Conservation (phyloP, 2,329 filamentous ascomycete species). For the Fusarium hostae region DNA sequence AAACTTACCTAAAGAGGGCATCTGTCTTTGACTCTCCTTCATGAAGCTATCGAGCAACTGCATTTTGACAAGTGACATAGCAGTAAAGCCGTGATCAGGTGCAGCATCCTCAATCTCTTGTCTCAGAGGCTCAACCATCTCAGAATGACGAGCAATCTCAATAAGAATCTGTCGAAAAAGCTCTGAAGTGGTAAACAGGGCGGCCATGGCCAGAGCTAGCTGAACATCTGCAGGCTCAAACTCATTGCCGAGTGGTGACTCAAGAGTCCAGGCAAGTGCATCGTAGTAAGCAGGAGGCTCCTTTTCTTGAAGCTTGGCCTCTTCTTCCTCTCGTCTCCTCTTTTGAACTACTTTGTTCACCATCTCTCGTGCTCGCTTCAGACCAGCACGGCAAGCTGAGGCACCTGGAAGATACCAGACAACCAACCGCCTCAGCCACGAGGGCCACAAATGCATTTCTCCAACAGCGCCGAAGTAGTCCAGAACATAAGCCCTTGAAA, state of each 20-base stretch:
- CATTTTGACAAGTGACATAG: background rate
- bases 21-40: background rate
- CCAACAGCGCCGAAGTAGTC: background rate
- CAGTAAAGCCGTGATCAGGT: background rate
- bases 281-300: background rate
- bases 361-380: background rate
- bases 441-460: background rate
- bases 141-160: background rate
- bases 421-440: background rate
- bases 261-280: background rate
- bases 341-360: background rate
- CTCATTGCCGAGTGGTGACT: background rate
- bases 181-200: background rate
- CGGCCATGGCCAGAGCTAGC: background rate
- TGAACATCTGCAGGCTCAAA: background rate
- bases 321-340: fast-evolving
- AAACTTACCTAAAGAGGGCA: background rate
- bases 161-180: background rate
- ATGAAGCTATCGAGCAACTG: background rate
- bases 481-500: background rate
- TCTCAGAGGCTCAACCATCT: background rate
- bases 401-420: background rate
- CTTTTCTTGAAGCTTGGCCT: fast-evolving
- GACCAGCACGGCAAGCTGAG: background rate
- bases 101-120: background rate